These are phyloP conservation scores for Pyrenochaeta sp. DNA, from an alignment of 2,329 filamentous ascomycete genomes.

Conservation along the genomic window DNA sequence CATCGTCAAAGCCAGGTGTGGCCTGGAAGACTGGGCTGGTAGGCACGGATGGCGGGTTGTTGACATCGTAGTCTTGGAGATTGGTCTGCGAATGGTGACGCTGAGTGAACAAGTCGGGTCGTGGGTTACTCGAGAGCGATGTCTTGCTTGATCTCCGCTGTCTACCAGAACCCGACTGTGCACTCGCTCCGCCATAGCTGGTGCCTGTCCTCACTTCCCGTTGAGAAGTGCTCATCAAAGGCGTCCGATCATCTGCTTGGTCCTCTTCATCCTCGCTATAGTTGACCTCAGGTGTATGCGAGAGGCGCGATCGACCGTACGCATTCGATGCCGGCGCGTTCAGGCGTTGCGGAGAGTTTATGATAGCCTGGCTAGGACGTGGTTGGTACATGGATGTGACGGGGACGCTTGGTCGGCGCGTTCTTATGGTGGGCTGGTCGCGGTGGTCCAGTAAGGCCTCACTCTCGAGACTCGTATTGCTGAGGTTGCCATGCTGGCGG, in stretches of 20 bases:
- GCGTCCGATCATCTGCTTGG: slow-evolving; percentile 62
- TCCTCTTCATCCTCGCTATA: slow-evolving; percentile 61
- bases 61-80: slow-evolving; percentile 65
- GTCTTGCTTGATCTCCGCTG: slow-evolving; percentile 42
- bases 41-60: slow-evolving; percentile 71
- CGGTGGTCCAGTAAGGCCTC: slow-evolving; percentile 88
- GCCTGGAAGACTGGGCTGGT: slow-evolving; percentile 64
- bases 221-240: slow-evolving; percentile 57
- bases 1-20: slow-evolving; percentile 64
- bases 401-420: slow-evolving; percentile 56
- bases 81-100: slow-evolving; percentile 43
- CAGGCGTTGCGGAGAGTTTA: slow-evolving; percentile 30
- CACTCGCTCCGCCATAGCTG: slow-evolving; percentile 44
- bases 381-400: slow-evolving; percentile 40
- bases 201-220: slow-evolving; percentile 44
- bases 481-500: slow-evolving; percentile 67
- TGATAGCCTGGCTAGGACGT: slow-evolving; percentile 34
- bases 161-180: slow-evolving; percentile 39
- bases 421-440: slow-evolving; percentile 56
- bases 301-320: slow-evolving; percentile 38
- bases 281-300: slow-evolving; percentile 33
- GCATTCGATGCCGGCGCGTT: slow-evolving; percentile 16
- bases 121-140: slow-evolving; percentile 42
- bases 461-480: slow-evolving; percentile 88
- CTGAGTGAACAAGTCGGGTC: slow-evolving; percentile 34